phyloP scores from a whole-genome alignment of 306 rosid genomes.

The Prosopis cineraria region DNA sequence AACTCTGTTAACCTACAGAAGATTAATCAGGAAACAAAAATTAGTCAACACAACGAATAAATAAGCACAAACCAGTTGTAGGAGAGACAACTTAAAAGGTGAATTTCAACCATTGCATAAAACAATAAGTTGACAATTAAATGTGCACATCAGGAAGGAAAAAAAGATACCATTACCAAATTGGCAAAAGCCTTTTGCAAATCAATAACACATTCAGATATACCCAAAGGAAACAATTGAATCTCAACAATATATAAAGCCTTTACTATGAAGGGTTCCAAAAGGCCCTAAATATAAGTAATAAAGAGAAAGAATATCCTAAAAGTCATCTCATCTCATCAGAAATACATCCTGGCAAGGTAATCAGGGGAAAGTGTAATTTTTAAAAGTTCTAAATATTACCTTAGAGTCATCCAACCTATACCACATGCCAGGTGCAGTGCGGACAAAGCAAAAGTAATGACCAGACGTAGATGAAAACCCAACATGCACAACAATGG shows the following conservation, averaged over 20 bases:
- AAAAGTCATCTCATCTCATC: neutral
- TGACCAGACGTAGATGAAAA: slow-evolving; percentile 73
- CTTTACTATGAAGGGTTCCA: neutral
- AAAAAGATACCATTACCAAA: neutral
- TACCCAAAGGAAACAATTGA: neutral
- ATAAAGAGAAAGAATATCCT: neutral
- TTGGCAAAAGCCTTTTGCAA: neutral
- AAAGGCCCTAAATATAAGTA: neutral
- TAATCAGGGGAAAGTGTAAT: neutral
- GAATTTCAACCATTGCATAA: neutral
- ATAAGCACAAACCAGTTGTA: slow-evolving; percentile 15
- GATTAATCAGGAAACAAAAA: neutral
- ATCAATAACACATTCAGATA: neutral
- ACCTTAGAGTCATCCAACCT: slow-evolving; percentile 84
- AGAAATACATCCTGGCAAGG: neutral
- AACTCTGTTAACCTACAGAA: slow-evolving; percentile 69
- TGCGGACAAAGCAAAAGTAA: slow-evolving; percentile 80
- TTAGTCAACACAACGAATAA: neutral
- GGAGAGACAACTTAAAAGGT: neutral
- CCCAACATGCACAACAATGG: slow-evolving; percentile 79
- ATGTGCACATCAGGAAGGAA: neutral
- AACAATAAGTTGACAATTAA: neutral
- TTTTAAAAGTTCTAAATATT: slow-evolving; percentile 14
- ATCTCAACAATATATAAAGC: slow-evolving; percentile 10
- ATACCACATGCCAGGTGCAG: slow-evolving; percentile 80